Evolutionary conservation across 225 moss, liverwort and hornwort species (phyloP).

Genomic region (Sphagnum tenellum): DNA sequence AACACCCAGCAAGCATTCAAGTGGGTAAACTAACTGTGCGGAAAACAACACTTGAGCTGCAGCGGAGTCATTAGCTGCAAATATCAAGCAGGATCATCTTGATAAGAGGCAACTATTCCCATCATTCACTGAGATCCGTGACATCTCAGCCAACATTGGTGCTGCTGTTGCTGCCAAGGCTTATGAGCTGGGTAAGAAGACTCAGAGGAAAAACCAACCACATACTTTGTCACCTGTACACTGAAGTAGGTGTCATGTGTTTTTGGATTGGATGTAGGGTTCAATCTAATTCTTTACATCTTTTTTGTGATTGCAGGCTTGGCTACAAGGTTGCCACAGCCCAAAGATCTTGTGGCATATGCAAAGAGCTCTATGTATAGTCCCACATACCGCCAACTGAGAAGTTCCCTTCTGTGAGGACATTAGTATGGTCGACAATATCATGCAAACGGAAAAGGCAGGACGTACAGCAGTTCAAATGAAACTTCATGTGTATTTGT

Average conservation of each 20-base stretch:
- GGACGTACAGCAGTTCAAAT: too few species aligned
- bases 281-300: not conserved
- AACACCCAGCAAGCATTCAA: too few species aligned
- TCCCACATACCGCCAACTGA: constrained; percentile 45
- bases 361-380: constrained; percentile 79
- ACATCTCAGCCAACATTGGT: constrained; percentile 81
- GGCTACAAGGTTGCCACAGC: constrained; percentile 67
- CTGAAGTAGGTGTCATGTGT: not conserved
- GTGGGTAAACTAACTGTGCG: too few species aligned
- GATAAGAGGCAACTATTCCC: constrained; percentile 69
- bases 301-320: constrained; percentile 43
- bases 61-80: constrained; percentile 78
- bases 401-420: too few species aligned
- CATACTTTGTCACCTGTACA: not conserved
- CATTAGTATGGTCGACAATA: too few species aligned
- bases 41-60: constrained; percentile 1
- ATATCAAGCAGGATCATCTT: constrained; percentile 76
- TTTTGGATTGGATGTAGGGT: not conserved
- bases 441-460: too few species aligned
- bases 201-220: not conserved
- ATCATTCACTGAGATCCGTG: constrained; percentile 60
- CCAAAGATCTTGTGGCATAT: constrained; percentile 59
- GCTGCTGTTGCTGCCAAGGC: constrained; percentile 77
- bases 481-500: too few species aligned
- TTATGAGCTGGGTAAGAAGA: constrained; percentile 59